These are phyloP conservation scores for Claviceps sp. DNA, from an alignment of 2,329 filamentous ascomycete species.

Conservation along the genomic window DNA sequence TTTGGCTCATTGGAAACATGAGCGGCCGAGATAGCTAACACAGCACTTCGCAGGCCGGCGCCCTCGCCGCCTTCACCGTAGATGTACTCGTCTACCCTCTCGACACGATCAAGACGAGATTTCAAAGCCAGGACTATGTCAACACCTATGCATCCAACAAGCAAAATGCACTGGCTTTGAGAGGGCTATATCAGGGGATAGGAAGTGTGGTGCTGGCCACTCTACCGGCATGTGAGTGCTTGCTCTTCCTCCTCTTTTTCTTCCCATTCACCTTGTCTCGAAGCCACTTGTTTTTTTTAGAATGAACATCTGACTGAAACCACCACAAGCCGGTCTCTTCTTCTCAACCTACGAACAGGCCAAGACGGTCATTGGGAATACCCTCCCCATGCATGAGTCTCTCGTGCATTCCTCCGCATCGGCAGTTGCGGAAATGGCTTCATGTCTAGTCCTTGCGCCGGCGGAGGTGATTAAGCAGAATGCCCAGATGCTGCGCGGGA, in stretches of 20 bases:
- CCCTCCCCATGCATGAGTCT: conserved; percentile 48
- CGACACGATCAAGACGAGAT: conserved; percentile 78
- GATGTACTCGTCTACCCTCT: conserved; percentile 78
- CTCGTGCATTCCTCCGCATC: conserved; percentile 63
- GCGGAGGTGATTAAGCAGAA: conserved; percentile 91
- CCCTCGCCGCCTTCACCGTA: conserved; percentile 72
- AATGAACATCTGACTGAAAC: not conserved
- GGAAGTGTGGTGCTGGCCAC: conserved; percentile 77
- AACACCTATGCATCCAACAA: conserved; percentile 48
- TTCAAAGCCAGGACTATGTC: conserved; percentile 66
- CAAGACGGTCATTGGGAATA: conserved; percentile 46
- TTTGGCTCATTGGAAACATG: too few species aligned
- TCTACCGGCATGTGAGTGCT: conserved; percentile 58
- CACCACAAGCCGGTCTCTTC: conserved; percentile 57
- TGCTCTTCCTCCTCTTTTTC: not conserved
- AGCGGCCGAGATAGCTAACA: too few species aligned
- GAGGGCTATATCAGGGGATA: conserved; percentile 75
- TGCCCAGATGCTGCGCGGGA: conserved; percentile 59
- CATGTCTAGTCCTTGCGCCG: conserved; percentile 75
- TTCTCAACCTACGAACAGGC: conserved; percentile 79
- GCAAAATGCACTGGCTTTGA: conserved; percentile 41
- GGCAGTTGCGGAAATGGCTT: conserved; percentile 65
- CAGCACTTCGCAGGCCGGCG: conserved; percentile 53
- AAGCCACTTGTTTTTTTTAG: too few species aligned
- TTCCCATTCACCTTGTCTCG: too few species aligned